These are phyloP conservation scores for Gracilaria caudata DNA, from an alignment of 23 red algal species.

Conservation along the genomic window DNA sequence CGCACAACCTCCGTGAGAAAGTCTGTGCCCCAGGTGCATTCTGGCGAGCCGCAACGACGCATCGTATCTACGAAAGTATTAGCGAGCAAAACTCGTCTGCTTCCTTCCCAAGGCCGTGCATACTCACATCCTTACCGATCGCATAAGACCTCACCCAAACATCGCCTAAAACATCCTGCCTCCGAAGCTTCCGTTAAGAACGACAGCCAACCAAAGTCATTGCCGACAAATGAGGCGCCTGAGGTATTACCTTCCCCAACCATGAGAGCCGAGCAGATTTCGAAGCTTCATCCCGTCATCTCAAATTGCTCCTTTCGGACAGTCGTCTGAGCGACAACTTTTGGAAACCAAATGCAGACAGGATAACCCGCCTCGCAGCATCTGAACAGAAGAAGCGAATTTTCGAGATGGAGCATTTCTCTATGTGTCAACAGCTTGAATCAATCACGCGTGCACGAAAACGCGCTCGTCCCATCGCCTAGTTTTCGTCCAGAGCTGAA, in stretches of 20 bases:
- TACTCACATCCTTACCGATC: neutral
- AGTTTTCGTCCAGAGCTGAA: neutral
- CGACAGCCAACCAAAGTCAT: neutral
- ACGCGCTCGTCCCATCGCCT: neutral
- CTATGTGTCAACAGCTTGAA: constrained; percentile 7
- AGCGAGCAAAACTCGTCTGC: neutral
- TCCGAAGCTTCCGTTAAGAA: neutral
- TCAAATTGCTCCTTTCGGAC: neutral
- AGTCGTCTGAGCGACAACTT: neutral
- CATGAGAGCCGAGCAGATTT: neutral
- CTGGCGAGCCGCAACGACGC: neutral
- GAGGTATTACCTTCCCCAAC: constrained; percentile 1
- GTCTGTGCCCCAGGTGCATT: neutral
- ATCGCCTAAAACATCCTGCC: neutral
- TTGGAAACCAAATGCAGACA: constrained; percentile 7
- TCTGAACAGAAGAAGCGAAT: neutral
- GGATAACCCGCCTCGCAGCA: neutral
- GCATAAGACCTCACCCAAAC: neutral
- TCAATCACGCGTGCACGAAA: neutral
- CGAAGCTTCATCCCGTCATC: constrained; percentile 2
- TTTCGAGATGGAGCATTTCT: neutral
- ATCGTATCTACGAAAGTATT: neutral
- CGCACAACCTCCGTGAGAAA: constrained; percentile 19
- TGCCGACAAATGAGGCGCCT: neutral
- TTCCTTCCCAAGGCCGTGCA: neutral